These are phyloP conservation scores for Phytophthora tubulina DNA, from an alignment of 352 stramenopile species.

Conservation along the genomic window DNA sequence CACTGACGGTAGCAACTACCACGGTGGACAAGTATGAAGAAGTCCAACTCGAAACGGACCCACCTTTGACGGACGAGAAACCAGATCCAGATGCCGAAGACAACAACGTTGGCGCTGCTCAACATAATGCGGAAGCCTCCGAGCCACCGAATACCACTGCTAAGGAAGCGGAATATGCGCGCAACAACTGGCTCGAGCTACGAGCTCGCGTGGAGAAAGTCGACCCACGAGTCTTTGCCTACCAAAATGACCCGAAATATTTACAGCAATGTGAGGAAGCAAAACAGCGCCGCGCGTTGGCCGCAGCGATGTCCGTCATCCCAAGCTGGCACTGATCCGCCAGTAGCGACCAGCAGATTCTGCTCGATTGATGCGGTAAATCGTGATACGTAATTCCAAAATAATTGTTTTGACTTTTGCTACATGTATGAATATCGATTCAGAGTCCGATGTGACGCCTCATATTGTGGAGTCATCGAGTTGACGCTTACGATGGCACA, in stretches of 20 bases:
- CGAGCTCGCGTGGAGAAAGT: slow-evolving; percentile 36
- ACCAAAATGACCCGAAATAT: slow-evolving; percentile 35
- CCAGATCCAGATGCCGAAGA: not conserved
- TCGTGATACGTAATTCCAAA: not conserved
- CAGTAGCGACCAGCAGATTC: not conserved
- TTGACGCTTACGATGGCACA: not conserved
- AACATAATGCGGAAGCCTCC: not conserved
- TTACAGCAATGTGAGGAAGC: slow-evolving; percentile 32
- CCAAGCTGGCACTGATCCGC: slow-evolving; percentile 31
- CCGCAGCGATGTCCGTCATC: slow-evolving; percentile 17
- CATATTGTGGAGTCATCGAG: not conserved
- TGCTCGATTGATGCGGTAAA: not conserved
- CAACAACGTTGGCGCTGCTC: not conserved
- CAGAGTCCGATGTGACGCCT: too few species aligned
- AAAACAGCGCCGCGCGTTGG: slow-evolving; percentile 32
- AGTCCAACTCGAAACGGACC: not conserved
- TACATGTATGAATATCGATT: too few species aligned
- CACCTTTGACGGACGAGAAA: not conserved
- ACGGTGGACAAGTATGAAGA: not conserved
- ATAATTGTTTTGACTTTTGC: not conserved
- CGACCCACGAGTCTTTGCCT: slow-evolving; percentile 36
- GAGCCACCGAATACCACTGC: not conserved
- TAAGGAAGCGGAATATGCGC: slow-evolving; percentile 13
- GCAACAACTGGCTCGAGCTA: slow-evolving; percentile 31
- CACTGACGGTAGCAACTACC: not conserved